These are phyloP conservation scores for Yarrowia sp. DNA, from an alignment of 805 yeast genomes.

Conservation along the genomic window DNA sequence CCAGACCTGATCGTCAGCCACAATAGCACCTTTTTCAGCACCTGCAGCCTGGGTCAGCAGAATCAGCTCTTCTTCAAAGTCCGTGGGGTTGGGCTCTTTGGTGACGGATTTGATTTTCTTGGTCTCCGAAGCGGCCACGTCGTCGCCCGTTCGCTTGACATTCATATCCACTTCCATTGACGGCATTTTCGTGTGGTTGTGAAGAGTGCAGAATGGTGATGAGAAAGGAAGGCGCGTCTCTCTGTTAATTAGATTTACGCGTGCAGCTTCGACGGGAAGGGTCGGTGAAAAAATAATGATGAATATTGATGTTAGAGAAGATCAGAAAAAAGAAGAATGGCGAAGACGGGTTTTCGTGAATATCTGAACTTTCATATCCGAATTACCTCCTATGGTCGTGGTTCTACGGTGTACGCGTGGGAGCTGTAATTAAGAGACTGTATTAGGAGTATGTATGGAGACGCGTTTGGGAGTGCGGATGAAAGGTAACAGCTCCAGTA, in stretches of 20 bases:
- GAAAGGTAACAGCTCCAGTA: background rate
- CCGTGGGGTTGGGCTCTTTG: constrained; percentile 39
- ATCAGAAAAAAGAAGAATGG: background rate
- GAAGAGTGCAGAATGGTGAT: background rate
- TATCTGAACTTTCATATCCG: background rate
- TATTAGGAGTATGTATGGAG: background rate
- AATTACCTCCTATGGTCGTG: background rate
- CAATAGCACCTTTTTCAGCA: constrained; percentile 29
- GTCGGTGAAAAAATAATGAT: background rate
- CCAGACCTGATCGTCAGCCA: constrained; percentile 41
- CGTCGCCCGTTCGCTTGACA: constrained; percentile 9
- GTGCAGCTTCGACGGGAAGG: background rate
- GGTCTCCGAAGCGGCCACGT: background rate
- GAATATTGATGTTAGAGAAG: background rate
- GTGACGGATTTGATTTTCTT: constrained; percentile 5
- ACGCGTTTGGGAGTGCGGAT: background rate
- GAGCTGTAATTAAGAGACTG: background rate
- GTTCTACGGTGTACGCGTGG: background rate
- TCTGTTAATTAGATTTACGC: background rate
- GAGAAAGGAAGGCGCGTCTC: background rate
- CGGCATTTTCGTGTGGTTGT: background rate
- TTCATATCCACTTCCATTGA: constrained; percentile 22
- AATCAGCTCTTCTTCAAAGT: constrained; percentile 52
- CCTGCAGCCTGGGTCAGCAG: constrained; percentile 44
- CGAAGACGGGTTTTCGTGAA: background rate